Base-by-base conservation (phyloP, 2,329 filamentous ascomycete genomes). In the Neonectria sp. region DNA sequence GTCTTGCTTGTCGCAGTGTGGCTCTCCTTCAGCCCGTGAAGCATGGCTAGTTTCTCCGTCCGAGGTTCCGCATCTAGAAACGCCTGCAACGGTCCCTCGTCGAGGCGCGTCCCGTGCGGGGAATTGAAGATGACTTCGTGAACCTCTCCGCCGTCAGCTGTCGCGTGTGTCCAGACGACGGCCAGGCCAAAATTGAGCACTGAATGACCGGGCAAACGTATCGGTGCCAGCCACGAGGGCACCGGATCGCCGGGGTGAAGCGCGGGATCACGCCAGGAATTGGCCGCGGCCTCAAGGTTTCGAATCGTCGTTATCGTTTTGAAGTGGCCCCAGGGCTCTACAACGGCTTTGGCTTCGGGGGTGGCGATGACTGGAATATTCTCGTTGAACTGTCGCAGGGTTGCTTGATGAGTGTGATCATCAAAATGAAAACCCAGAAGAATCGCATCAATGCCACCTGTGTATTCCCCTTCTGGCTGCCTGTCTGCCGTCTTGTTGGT, bases 1-100 rank as follows among this genome's bases (percentile, higher is more conserved):
- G 66, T 73, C 61, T 63, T 51, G 0, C n/a, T 11, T 0, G 71
- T 68, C 0, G 46, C 61, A 0, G 68, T 63, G 24, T 60, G 51
- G 3, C 68, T 72, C 49, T 76, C 75, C 17, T 76, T 76, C 0
- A 76, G 46, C 0, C 73, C 72, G 24, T 76, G 73, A 1, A 76
- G 52, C 69, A 76, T 71, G 1, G 72, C 74, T 0, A 76, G 59
- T 59, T 75, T 75, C 29, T 67, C 58, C 3, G 69, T 75, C 46
- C 58, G 63, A 5, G 75, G 73, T 4, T 67, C 59, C 7, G 74
- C 57, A 2, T 60, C 15, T 2, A 71, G 63, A 17, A 76, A 76
- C 1, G 71, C 68, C 7, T 75, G 51, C 2, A 76, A 49, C 4
- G 66, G 63, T 4, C 63, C 60, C 8, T 67, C 53, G 6, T 75